A percentile compares a stretch with the other conserved stretches of the same genome.
Evolutionary conservation across 1,284 basidiomycete species (phyloP).

Genomic region (Bjerkandera adusta): DNA sequence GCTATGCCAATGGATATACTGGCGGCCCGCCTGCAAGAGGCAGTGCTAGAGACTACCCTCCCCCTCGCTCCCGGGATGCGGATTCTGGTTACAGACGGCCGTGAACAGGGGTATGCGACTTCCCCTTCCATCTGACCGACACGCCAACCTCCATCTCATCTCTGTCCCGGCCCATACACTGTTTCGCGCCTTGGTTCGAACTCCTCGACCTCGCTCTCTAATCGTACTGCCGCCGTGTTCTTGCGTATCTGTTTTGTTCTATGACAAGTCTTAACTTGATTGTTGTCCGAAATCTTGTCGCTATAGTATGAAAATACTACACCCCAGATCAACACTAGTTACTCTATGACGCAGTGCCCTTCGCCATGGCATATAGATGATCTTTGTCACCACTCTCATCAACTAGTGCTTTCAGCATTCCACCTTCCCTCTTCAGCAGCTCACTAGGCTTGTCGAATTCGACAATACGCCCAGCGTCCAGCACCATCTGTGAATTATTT

Average conservation of each 20-base stretch:
- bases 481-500: conserved; percentile 32
- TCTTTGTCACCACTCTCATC: conserved; percentile 57
- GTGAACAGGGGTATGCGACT: conserved; percentile 17
- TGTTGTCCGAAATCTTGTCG: background rate
- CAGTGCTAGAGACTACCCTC: conserved; percentile 58
- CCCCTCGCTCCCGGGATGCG: conserved; percentile 52
- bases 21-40: conserved; percentile 38
- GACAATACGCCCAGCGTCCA: conserved; percentile 38
- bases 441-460: conserved; percentile 62
- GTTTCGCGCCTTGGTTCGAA: background rate
- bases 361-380: conserved; percentile 43
- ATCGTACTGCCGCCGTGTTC: conserved; percentile 1
- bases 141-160: too few relatives aligned
- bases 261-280: too few relatives aligned
- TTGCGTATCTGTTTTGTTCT: conserved; percentile 1
- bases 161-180: too few relatives aligned
- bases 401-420: conserved; percentile 55
- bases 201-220: background rate
- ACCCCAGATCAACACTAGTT: background rate
- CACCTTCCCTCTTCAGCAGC: conserved; percentile 51
- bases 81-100: conserved; percentile 37
- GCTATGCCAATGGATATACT: conserved; percentile 46
- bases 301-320: background rate
- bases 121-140: background rate
- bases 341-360: conserved; percentile 8